A percentile compares a stretch with the other conserved stretches of the same genome.
These are phyloP conservation scores for Arabis hirsuta DNA, from an alignment of 345 rosid species.

Conservation along the genomic window DNA sequence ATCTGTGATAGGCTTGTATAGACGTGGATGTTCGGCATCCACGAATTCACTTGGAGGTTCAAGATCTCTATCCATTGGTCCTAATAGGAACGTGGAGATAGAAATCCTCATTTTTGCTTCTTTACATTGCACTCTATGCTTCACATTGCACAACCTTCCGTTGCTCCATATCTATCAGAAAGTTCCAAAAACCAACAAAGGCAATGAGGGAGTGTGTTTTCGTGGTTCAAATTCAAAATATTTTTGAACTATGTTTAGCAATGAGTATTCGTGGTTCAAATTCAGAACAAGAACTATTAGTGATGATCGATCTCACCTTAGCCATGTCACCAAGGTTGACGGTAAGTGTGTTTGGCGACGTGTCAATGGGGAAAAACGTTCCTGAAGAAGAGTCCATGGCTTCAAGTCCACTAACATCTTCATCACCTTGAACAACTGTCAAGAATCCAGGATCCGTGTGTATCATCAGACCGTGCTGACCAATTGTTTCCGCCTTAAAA, in stretches of 20 bases:
- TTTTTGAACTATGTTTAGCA: too few relatives aligned
- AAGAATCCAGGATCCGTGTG: conserved; percentile 28
- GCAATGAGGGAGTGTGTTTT: background rate
- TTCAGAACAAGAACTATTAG: background rate
- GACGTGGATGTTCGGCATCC: conserved; percentile 27
- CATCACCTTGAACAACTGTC: conserved; percentile 54
- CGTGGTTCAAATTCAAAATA: background rate
- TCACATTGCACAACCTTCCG: conserved; percentile 63
- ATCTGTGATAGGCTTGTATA: conserved; percentile 26
- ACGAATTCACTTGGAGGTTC: conserved; percentile 27
- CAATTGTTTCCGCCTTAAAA: conserved; percentile 16
- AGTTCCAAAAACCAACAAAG: conserved; percentile 6
- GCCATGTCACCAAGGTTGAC: conserved; percentile 84
- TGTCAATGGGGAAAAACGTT: conserved; percentile 52
- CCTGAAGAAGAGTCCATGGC: conserved; percentile 59
- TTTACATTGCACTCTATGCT: conserved; percentile 68
- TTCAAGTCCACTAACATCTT: conserved; percentile 67
- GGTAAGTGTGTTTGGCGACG: conserved; percentile 65
- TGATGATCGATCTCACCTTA: conserved; percentile 23
- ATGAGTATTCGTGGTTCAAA: background rate
- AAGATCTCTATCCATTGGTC: conserved; percentile 42
- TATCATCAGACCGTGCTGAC: conserved; percentile 5
- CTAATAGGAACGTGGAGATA: conserved; percentile 63
- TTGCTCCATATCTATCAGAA: conserved; percentile 61
- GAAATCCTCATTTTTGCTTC: conserved; percentile 55